A percentile compares a stretch with the other conserved stretches of the same genome.
These are phyloP conservation scores for Candida peoriensis DNA, from an alignment of 805 yeast species.

Conservation along the genomic window DNA sequence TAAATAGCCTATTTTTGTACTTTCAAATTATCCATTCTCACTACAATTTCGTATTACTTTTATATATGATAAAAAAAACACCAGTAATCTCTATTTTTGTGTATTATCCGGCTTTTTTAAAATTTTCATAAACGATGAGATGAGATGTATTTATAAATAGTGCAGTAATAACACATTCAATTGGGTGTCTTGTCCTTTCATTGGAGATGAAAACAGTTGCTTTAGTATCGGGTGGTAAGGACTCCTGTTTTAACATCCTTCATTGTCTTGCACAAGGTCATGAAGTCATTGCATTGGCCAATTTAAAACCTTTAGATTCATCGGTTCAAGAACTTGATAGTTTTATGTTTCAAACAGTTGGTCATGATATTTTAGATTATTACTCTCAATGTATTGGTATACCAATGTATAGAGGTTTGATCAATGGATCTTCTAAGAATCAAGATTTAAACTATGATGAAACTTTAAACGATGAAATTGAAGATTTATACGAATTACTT, in stretches of 20 bases:
- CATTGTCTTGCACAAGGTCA: constrained; percentile 88
- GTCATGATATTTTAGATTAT: constrained; percentile 66
- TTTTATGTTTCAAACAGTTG: constrained; percentile 97
- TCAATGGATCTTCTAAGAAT: constrained; percentile 58
- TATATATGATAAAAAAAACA: too few species aligned
- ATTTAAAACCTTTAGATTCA: constrained; percentile 59
- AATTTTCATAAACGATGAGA: too few species aligned
- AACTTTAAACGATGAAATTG: constrained; percentile 82
- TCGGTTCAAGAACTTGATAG: constrained; percentile 74
- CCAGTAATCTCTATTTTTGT: too few species aligned
- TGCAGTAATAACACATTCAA: too few species aligned
- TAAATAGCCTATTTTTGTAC: too few species aligned
- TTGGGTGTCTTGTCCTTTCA: too few species aligned
- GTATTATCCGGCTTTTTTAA: too few species aligned
- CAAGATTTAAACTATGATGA: constrained; percentile 61
- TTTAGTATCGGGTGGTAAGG: constrained; percentile 92
- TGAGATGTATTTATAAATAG: too few species aligned
- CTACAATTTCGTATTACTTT: too few species aligned
- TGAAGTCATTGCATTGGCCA: constrained; percentile 79
- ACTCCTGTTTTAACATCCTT: constrained; percentile 83
- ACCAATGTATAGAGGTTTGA: constrained; percentile 71
- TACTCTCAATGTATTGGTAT: constrained; percentile 70
- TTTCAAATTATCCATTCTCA: too few species aligned
- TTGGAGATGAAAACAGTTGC: constrained; percentile 93
- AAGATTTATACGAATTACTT: constrained; percentile 63